Evolutionary conservation across 768 basidiomycete genomes (phyloP), one percentile per base, ranked within the genome.

Genomic region (Phlebiopsis flavidoalba): DNA sequence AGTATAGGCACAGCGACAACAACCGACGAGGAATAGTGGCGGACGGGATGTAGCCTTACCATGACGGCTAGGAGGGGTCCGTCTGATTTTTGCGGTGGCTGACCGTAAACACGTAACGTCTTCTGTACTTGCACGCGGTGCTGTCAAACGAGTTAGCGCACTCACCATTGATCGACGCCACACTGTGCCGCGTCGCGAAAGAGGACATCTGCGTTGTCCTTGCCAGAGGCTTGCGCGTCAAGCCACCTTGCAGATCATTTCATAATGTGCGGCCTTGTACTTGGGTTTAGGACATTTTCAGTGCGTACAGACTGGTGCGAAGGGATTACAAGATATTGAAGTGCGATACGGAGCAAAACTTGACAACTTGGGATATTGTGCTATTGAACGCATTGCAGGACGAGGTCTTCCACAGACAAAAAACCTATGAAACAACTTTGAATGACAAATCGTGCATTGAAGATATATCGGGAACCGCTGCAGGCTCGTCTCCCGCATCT

Each of bases 281-380:
- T 55, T 55, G 54, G n/a, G 36, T 55, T 55, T 24, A 43, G n/a
- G 36, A 55, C 54, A 55, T 24, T 51, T 50, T 59, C 58, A 58
- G 47, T 31, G 48, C 48, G 49, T 50, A 50, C 17, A n/a, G n/a
- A n/a, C n/a, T n/a, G n/a, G n/a, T n/a, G 74, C 73, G 78, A 78
- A 72, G 73, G 71, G 74, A 78, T 71, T 80, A 83, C 80, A 80
- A 75, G 78, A 82, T 79, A 81, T 74, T 76, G 45, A 75, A 71
- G 74, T 81, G 75, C 72, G 78, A 79, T 70, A 74, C 68, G 76
- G 77, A 78, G 78, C 73, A 75, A 80, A 75, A 86, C 83, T 85
- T 86, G 84, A 80, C 67, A 84, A 83, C 82, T 86, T 85, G 83
- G 76, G 71, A 76, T 76, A 80, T 75, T 80, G 75, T 76, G 79